Evolutionary conservation across 257 asterid species (phyloP).

Genomic region (Gardenia jasminoides): DNA sequence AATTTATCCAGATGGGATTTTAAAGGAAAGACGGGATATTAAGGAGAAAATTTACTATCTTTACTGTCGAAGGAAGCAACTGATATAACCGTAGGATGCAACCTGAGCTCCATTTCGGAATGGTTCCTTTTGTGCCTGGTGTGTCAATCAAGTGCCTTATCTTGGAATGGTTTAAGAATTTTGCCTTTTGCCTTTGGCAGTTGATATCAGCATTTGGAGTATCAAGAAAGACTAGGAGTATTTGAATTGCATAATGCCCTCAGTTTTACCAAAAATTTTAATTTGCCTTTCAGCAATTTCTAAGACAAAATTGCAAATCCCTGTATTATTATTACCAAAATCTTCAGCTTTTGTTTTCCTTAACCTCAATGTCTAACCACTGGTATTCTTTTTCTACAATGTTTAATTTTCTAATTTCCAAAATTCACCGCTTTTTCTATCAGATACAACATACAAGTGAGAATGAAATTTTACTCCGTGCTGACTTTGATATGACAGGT

Average conservation of each 20-base stretch:
- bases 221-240: not conserved
- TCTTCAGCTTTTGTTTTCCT: no score
- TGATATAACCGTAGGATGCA: constrained; percentile 31
- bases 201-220: not conserved
- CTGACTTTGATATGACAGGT: no score
- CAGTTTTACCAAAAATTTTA: not conserved
- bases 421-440: not conserved
- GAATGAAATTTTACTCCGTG: not conserved
- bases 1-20: not conserved
- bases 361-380: not conserved
- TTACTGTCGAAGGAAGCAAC: constrained; percentile 26
- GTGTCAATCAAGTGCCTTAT: not conserved
- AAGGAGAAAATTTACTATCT: constrained; percentile 27
- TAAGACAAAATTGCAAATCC: no score
- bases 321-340: no score
- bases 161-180: not conserved
- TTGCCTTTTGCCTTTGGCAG: not conserved
- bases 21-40: not conserved
- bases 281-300: no score
- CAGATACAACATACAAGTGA: not conserved
- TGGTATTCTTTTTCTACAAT: not conserved
- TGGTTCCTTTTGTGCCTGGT: not conserved
- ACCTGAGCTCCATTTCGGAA: constrained; percentile 30
- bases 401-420: not conserved
- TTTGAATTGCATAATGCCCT: not conserved